Conservation (phyloP, 805 yeast species). For the Blastobotrys peoriensis region DNA sequence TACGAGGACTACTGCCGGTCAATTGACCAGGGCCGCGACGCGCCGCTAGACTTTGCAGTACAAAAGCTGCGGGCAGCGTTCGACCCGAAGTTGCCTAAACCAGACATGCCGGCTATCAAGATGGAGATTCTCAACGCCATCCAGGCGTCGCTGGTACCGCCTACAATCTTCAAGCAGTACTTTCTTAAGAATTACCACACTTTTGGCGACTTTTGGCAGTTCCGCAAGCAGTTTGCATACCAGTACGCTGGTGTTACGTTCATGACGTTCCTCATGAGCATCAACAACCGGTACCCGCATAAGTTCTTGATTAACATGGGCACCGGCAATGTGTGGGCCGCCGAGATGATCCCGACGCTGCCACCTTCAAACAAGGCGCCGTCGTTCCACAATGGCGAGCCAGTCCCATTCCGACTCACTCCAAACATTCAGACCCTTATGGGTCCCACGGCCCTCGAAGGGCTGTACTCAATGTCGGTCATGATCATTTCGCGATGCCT, state of each 20-base stretch:
- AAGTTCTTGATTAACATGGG: conserved; percentile 77
- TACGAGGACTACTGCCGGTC: conserved; percentile 82
- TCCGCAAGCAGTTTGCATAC: conserved; percentile 89
- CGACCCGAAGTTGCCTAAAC: conserved; percentile 89
- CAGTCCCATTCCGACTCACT: conserved; percentile 93
- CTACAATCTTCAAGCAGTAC: conserved; percentile 64
- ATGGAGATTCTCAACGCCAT: conserved; percentile 89
- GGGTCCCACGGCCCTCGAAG: conserved; percentile 93
- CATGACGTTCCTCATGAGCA: conserved; percentile 90
- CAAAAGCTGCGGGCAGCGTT: conserved; percentile 86
- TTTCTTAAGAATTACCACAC: conserved; percentile 63
- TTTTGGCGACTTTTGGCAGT: conserved; percentile 94
- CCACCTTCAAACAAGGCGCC: conserved; percentile 58
- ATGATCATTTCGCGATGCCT: conserved; percentile 83
- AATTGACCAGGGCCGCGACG: conserved; percentile 72
- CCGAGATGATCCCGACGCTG: conserved; percentile 83
- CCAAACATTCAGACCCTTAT: conserved; percentile 91
- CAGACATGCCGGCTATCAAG: conserved; percentile 80
- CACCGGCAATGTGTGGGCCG: conserved; percentile 87
- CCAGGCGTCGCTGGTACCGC: conserved; percentile 81
- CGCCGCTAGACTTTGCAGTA: conserved; percentile 79
- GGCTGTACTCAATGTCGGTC: conserved; percentile 77
- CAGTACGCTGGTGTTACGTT: conserved; percentile 92
- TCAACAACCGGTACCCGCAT: conserved; percentile 88
- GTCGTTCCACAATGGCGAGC: conserved; percentile 81